These are phyloP conservation scores for Nadsonia starkeyi-henricii DNA, from an alignment of 1,139 yeast genomes.

Conservation along the genomic window DNA sequence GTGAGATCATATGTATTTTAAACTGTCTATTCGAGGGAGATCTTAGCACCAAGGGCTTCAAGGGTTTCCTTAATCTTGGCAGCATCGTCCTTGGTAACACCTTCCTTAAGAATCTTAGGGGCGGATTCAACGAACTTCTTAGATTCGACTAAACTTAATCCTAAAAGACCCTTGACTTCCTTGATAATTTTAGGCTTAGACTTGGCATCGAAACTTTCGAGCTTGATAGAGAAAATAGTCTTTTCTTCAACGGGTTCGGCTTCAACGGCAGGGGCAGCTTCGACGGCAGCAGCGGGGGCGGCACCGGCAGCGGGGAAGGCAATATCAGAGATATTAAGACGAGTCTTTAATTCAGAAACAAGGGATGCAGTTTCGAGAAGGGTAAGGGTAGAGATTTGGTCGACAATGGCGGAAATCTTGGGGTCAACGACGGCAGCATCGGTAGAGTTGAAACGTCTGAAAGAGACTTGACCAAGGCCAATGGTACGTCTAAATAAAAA, in stretches of 20 bases:
- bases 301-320: slow-evolving; percentile 66
- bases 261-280: slow-evolving; percentile 62
- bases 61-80: slow-evolving; percentile 84
- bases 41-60: slow-evolving; percentile 92
- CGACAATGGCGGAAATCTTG: slow-evolving; percentile 76
- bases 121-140: slow-evolving; percentile 97
- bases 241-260: slow-evolving; percentile 81
- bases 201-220: slow-evolving; percentile 89
- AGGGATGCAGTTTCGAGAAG: slow-evolving; percentile 80
- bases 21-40: slow-evolving; percentile 52
- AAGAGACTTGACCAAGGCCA: neutral
- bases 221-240: slow-evolving; percentile 82
- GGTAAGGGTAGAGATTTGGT: slow-evolving; percentile 77
- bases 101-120: slow-evolving; percentile 82
- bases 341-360: slow-evolving; percentile 69
- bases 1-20: neutral
- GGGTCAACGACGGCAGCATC: slow-evolving; percentile 54
- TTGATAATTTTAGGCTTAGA: slow-evolving; percentile 94
- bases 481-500: neutral
- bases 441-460: slow-evolving; percentile 40
- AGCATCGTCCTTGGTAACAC: slow-evolving; percentile 72
- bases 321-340: slow-evolving; percentile 85
- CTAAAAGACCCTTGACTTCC: slow-evolving; percentile 86
- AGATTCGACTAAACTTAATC: slow-evolving; percentile 87
- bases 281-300: slow-evolving; percentile 55